A percentile compares a stretch with the other conserved stretches of the same genome.
Evolutionary conservation across 1,284 basidiomycete genomes (phyloP).

Genomic region (Anthracocystis setariae): DNA sequence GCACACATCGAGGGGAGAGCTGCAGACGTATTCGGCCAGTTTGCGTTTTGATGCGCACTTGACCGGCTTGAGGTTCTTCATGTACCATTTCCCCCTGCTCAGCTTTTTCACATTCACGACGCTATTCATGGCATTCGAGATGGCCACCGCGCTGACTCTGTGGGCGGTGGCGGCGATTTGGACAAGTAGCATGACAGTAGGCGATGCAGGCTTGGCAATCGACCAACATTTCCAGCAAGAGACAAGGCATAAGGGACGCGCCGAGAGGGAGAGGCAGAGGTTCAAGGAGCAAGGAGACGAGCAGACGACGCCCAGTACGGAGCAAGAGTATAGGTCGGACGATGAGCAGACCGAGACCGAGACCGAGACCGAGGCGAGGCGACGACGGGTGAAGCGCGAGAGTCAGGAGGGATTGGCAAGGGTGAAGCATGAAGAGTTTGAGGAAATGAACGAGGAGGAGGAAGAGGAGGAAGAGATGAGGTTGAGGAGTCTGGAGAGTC

Average conservation of each 20-base stretch:
- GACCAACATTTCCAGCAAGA: conserved; percentile 40
- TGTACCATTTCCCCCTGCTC: conserved; percentile 62
- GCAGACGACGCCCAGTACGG: conserved; percentile 11
- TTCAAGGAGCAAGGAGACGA: conserved; percentile 7
- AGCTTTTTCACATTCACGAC: conserved; percentile 60
- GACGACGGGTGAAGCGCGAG: conserved; percentile 11
- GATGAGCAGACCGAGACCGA: conserved; percentile 44
- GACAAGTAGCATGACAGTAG: conserved; percentile 44
- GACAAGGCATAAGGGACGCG: conserved; percentile 3
- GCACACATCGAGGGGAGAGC: conserved; percentile 53
- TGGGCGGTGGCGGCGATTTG: conserved; percentile 60
- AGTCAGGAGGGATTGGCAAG: neutral
- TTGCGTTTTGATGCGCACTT: conserved; percentile 64
- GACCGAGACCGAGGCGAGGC: conserved; percentile 22
- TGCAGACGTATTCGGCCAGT: conserved; percentile 57
- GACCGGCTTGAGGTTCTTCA: conserved; percentile 60
- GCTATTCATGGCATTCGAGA: conserved; percentile 61
- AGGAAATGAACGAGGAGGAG: conserved; percentile 15
- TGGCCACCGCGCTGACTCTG: conserved; percentile 58
- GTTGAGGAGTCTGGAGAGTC: conserved; percentile 41
- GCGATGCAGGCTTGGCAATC: conserved; percentile 15
- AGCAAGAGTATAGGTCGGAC: conserved; percentile 2
- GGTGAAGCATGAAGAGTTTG: conserved; percentile 25
- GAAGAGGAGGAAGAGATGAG: conserved; percentile 23
- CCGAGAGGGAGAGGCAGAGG: neutral